Evolutionary conservation across 176 grass and related monocot genomes (phyloP).

Genomic region (Phragmites australis): DNA sequence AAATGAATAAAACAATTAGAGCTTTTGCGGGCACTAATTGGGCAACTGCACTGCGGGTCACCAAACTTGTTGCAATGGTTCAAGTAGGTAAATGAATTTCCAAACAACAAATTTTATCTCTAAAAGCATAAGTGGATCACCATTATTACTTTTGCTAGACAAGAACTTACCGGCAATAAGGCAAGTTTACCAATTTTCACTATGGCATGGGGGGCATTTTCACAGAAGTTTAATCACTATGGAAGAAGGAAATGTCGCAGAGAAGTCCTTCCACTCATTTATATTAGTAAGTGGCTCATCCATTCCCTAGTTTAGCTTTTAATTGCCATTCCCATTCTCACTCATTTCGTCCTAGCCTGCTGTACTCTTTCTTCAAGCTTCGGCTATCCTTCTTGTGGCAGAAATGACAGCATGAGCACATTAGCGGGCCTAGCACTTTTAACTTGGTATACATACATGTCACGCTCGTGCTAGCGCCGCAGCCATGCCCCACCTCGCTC

Average conservation of each 20-base stretch:
- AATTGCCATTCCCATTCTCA: neutral
- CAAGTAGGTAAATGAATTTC: neutral
- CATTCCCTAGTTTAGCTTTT: neutral
- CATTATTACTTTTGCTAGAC: neutral
- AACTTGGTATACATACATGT: no score
- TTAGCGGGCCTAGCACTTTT: no score
- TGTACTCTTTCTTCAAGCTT: neutral
- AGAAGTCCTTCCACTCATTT: neutral
- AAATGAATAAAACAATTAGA: conserved; percentile 1
- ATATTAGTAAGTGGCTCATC: neutral
- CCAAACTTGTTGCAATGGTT: neutral
- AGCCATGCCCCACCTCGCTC: no score
- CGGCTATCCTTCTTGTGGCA: neutral
- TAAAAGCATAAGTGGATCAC: neutral
- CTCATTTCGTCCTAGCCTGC: no score
- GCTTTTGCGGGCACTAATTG: neutral
- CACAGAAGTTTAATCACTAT: neutral
- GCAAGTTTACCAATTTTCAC: neutral
- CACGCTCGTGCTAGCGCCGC: no score
- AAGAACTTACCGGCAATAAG: neutral
- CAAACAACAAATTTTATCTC: neutral
- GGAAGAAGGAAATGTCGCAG: neutral
- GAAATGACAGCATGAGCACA: neutral
- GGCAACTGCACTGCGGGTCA: neutral
- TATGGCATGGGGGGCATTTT: neutral